Evolutionary conservation across 2,329 filamentous ascomycete genomes (phyloP).

Genomic region (Colletotrichum sp.): DNA sequence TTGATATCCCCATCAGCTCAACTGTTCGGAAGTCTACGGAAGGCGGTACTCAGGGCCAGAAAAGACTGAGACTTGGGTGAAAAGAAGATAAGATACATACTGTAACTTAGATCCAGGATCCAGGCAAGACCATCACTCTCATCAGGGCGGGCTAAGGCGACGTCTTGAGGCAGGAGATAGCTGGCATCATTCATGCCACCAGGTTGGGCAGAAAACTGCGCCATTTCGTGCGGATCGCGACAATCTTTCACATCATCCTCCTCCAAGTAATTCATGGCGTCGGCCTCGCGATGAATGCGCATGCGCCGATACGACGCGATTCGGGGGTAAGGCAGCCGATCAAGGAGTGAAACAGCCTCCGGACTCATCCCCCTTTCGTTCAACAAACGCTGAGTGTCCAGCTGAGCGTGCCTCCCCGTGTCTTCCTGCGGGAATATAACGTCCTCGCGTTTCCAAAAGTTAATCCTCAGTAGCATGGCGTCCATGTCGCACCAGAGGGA

Average conservation of each 20-base stretch:
- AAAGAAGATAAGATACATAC: background rate
- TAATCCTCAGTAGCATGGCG: background rate
- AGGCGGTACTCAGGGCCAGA: background rate
- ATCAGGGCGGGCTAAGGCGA: background rate
- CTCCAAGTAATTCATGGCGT: background rate
- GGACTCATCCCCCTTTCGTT: background rate
- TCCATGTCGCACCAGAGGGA: constrained; percentile 6
- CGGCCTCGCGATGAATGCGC: background rate
- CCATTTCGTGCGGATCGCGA: constrained; percentile 4
- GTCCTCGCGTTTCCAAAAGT: background rate
- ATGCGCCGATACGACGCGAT: background rate
- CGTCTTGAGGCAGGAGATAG: constrained; percentile 4
- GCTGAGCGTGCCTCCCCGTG: background rate
- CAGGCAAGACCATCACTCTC: constrained; percentile 2
- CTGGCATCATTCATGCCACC: background rate
- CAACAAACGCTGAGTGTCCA: background rate
- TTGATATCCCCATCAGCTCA: background rate
- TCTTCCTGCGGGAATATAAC: background rate
- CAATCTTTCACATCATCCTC: background rate
- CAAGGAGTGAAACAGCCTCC: background rate
- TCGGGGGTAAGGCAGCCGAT: constrained; percentile 5
- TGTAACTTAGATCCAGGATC: background rate
- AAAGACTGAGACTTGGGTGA: background rate
- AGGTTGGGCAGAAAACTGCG: background rate
- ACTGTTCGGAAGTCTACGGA: background rate